These are phyloP conservation scores for Didymella exigua DNA, from an alignment of 2,329 filamentous ascomycete species.

Conservation along the genomic window DNA sequence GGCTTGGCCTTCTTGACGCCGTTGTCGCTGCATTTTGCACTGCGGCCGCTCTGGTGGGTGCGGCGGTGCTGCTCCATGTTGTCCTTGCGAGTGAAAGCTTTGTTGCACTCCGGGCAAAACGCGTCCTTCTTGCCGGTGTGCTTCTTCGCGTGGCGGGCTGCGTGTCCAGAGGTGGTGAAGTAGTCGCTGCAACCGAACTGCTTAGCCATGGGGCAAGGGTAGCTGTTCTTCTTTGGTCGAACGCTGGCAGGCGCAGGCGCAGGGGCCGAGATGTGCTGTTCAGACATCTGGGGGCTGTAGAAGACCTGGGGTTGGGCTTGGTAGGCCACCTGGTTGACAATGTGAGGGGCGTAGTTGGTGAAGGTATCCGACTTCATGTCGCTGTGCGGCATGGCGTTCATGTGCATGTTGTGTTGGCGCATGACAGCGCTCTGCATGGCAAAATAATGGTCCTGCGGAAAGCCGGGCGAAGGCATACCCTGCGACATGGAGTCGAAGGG, in stretches of 20 bases:
- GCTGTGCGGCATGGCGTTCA: slow-evolving; percentile 8
- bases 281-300: slow-evolving; percentile 28
- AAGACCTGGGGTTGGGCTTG: slow-evolving; percentile 19
- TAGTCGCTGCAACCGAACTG: slow-evolving; percentile 75
- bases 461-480: slow-evolving; percentile 35
- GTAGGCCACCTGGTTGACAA: slow-evolving; percentile 30
- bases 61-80: slow-evolving; percentile 88
- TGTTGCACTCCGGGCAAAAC: slow-evolving; percentile 71
- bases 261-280: slow-evolving; percentile 42
- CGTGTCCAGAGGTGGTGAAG: slow-evolving; percentile 83
- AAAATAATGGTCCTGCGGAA: slow-evolving; percentile 38
- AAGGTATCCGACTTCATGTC: slow-evolving; percentile 25
- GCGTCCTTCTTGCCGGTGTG: slow-evolving; percentile 82
- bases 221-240: slow-evolving; percentile 66
- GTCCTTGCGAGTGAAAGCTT: slow-evolving; percentile 81
- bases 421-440: slow-evolving; percentile 10
- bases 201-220: slow-evolving; percentile 75
- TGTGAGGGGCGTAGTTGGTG: slow-evolving; percentile 33
- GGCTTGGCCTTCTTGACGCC: slow-evolving; percentile 48
- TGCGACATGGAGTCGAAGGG: slow-evolving; percentile 32
- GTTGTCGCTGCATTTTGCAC: slow-evolving; percentile 44
- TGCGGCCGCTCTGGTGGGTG: slow-evolving; percentile 67
- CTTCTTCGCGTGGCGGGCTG: slow-evolving; percentile 84
- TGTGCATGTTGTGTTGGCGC: slow-evolving; percentile 16
- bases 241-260: slow-evolving; percentile 51